phyloP scores from a whole-genome alignment of 139 green algal genomes.

The Picochlorum sp. region DNA sequence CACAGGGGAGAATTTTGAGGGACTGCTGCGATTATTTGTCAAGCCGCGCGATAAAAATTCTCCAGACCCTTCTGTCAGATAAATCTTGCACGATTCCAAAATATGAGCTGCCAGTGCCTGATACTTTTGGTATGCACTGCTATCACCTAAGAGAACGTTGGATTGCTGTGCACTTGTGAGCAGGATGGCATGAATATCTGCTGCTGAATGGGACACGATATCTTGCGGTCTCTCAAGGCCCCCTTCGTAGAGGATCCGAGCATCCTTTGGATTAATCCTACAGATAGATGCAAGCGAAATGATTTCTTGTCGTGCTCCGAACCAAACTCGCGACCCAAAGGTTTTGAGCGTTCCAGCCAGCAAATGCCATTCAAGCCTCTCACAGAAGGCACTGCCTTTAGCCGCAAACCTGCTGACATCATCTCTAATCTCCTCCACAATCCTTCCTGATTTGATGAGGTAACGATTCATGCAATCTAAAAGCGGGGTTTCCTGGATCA shows the following conservation, averaged over 20 bases:
- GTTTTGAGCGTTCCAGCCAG: conserved; percentile 63
- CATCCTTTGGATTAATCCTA: neutral
- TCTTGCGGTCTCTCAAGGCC: too few species aligned
- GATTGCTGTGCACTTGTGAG: too few species aligned
- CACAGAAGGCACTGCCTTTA: conserved; percentile 71
- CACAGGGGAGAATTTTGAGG: too few species aligned
- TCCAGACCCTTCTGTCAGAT: too few species aligned
- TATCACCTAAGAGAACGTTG: too few species aligned
- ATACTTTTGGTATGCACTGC: too few species aligned
- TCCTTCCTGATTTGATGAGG: conserved; percentile 18
- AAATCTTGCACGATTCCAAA: too few species aligned
- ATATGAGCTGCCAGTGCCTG: too few species aligned
- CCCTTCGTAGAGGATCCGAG: conserved; percentile 1
- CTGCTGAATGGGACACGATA: too few species aligned
- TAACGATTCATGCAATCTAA: conserved; percentile 15
- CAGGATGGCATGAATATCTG: too few species aligned
- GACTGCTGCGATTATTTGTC: too few species aligned
- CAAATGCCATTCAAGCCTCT: conserved; percentile 55
- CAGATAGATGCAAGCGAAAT: conserved; percentile 7
- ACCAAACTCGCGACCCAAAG: conserved; percentile 30
- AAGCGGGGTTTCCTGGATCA: conserved; percentile 31
- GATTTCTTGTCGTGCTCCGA: conserved; percentile 6
- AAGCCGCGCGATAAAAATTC: too few species aligned
- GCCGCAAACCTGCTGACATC: conserved; percentile 40
- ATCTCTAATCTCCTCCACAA: conserved; percentile 21